Evolutionary conservation across 768 basidiomycete genomes (phyloP).

Genomic region (Termitomyces sp.): DNA sequence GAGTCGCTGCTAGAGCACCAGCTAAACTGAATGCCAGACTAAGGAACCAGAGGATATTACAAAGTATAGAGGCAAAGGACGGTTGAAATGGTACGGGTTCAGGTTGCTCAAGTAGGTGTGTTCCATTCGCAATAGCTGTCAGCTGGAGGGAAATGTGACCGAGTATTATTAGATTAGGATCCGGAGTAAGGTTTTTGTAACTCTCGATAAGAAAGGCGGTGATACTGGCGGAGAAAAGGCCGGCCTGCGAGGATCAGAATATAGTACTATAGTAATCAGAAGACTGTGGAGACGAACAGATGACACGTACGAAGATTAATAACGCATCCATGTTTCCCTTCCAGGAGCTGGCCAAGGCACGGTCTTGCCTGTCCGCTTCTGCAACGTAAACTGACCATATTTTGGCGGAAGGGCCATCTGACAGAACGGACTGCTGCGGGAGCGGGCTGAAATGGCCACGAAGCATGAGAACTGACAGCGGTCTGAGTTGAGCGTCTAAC

Average conservation of each 20-base stretch:
- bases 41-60: slow-evolving; percentile 39
- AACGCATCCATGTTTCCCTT: slow-evolving; percentile 15
- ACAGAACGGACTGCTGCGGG: neutral
- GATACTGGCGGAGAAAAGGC: slow-evolving; percentile 17
- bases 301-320: slow-evolving; percentile 14
- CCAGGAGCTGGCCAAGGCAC: slow-evolving; percentile 12
- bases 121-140: slow-evolving; percentile 6
- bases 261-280: no score
- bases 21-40: slow-evolving; percentile 36
- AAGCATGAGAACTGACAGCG: neutral
- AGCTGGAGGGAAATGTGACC: slow-evolving; percentile 11
- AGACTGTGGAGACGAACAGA: neutral
- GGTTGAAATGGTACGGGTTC: slow-evolving; percentile 15
- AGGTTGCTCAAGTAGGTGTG: neutral
- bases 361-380: slow-evolving; percentile 16
- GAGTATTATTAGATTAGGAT: slow-evolving; percentile 7
- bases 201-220: slow-evolving; percentile 19
- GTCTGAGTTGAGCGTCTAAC: neutral
- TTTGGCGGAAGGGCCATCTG: slow-evolving; percentile 5
- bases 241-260: slow-evolving; percentile 14
- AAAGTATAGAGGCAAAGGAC: slow-evolving; percentile 22
- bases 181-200: slow-evolving; percentile 12
- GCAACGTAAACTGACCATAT: slow-evolving; percentile 16
- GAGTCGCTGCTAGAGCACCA: slow-evolving; percentile 34
- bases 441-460: slow-evolving; percentile 3